These are phyloP conservation scores for Cladosporium velox DNA, from an alignment of 2,329 filamentous ascomycete genomes.

Conservation along the genomic window DNA sequence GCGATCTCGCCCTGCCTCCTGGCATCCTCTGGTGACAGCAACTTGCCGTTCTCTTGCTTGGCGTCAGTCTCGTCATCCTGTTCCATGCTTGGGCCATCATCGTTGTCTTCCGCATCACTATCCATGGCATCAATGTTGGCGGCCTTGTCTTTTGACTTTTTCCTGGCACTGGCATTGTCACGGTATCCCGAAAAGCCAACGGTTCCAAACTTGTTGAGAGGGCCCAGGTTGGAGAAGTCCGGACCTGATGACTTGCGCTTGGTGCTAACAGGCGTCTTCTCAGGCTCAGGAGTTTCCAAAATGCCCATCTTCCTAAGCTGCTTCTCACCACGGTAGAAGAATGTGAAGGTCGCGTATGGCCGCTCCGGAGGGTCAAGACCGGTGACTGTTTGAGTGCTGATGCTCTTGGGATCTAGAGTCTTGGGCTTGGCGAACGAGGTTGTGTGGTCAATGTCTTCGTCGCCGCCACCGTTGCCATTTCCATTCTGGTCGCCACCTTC, in stretches of 20 bases:
- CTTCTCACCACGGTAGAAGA: constrained; percentile 92
- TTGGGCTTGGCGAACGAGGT: constrained; percentile 98
- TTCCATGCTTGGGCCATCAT: constrained; percentile 62
- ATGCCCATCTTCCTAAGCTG: constrained; percentile 98
- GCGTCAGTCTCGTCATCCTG: constrained; percentile 65
- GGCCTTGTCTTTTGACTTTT: constrained; percentile 56
- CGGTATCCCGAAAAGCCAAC: constrained; percentile 89
- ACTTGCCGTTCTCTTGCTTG: constrained; percentile 59
- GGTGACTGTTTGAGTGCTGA: constrained; percentile 98
- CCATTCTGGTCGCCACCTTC: constrained; percentile 60
- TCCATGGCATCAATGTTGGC: constrained; percentile 66
- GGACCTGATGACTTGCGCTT: constrained; percentile 82
- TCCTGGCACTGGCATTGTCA: constrained; percentile 48
- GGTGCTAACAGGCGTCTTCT: constrained; percentile 56
- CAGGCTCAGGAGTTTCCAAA: constrained; percentile 61
- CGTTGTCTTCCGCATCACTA: constrained; percentile 71
- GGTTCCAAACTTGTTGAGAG: constrained; percentile 81
- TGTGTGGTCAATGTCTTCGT: constrained; percentile 90
- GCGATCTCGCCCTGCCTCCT: constrained; percentile 73
- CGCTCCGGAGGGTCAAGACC: constrained; percentile 95
- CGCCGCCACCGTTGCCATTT: constrained; percentile 60
- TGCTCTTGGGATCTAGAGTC: constrained; percentile 91
- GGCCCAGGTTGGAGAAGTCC: constrained; percentile 81
- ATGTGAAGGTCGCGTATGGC: constrained; percentile 95
- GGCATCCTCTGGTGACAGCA: constrained; percentile 69